phyloP scores from a whole-genome alignment of 2,329 filamentous ascomycete species.

The Aureobasidium sp. region DNA sequence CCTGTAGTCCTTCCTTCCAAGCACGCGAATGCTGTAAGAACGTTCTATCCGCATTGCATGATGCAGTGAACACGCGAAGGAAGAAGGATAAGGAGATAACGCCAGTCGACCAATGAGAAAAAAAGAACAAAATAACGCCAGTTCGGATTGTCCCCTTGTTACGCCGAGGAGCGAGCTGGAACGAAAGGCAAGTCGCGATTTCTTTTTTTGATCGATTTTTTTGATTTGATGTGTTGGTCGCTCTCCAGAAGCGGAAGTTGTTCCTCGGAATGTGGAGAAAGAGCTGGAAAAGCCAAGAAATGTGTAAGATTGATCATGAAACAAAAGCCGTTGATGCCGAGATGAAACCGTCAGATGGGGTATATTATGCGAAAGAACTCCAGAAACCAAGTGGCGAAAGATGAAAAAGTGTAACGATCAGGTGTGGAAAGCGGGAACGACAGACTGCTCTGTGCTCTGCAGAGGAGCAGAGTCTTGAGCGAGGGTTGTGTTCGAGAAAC shows the following conservation, averaged over 20 bases:
- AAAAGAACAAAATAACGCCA: neutral
- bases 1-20: neutral
- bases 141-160: neutral
- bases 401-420: neutral
- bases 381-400: slow-evolving; percentile 1
- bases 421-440: neutral
- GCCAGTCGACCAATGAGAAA: neutral
- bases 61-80: slow-evolving; percentile 1
- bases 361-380: slow-evolving; percentile 12
- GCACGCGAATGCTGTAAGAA: slow-evolving; percentile 1
- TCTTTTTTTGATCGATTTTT: neutral
- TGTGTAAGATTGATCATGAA: slow-evolving; percentile 7
- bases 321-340: slow-evolving; percentile 11
- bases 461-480: neutral
- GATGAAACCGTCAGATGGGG: slow-evolving; percentile 11
- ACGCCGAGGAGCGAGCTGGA: neutral
- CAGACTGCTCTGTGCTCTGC: neutral
- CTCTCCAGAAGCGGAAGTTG: neutral
- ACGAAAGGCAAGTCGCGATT: neutral
- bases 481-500: neutral
- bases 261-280: slow-evolving; percentile 6
- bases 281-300: neutral
- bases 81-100: slow-evolving; percentile 1
- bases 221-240: neutral
- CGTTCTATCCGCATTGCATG: slow-evolving; percentile 4